phyloP scores from a whole-genome alignment of 2,329 filamentous ascomycete genomes.

The Botrytis byssoidea region DNA sequence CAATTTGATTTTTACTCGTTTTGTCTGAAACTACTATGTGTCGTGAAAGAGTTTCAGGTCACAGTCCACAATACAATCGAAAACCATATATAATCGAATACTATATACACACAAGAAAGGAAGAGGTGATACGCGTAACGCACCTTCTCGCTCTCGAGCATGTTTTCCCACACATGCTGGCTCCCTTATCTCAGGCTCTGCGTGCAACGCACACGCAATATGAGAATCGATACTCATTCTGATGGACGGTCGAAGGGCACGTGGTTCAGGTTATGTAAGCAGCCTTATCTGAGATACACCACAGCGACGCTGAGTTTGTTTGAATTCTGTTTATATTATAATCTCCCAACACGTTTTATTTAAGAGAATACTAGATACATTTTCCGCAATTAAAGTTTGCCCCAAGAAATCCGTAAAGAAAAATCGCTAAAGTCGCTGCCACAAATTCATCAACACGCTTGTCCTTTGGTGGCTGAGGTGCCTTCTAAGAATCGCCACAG shows the following conservation, averaged over 20 bases:
- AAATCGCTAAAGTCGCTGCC: background rate
- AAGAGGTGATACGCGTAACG: too few species aligned
- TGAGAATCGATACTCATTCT: background rate
- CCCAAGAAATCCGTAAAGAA: background rate
- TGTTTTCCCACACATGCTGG: too few species aligned
- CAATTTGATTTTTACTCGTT: background rate
- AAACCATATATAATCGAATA: too few species aligned
- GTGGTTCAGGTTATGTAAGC: constrained; percentile 11
- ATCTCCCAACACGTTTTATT: background rate
- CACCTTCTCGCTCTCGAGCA: too few species aligned
- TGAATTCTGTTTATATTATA: background rate
- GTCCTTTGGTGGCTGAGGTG: constrained; percentile 5
- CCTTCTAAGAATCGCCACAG: constrained; percentile 31
- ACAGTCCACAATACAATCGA: too few species aligned
- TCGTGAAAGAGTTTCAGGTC: too few species aligned
- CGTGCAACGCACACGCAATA: too few species aligned
- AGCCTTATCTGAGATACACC: constrained; percentile 2
- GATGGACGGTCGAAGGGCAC: background rate
- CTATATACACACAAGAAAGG: too few species aligned
- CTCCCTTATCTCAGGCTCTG: too few species aligned
- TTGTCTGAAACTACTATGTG: background rate
- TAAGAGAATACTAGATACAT: background rate
- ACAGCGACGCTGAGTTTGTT: background rate
- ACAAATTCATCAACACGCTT: background rate
- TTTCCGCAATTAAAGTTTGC: background rate